Conservation (phyloP, 1,284 basidiomycete species). For the Coniophora puteana region DNA sequence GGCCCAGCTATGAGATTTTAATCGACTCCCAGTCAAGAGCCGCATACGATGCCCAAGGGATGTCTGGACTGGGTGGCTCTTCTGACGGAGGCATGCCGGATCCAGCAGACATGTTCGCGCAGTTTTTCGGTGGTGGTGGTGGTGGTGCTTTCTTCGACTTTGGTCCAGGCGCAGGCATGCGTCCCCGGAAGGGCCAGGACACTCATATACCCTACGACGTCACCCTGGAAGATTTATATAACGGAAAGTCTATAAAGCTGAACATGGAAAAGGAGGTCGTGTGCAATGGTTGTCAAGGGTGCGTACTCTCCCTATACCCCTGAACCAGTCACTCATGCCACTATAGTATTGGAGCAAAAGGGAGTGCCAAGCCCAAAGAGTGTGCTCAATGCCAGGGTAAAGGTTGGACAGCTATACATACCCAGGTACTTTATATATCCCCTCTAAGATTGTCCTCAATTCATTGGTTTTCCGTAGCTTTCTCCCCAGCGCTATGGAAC, state of each 20-base stretch:
- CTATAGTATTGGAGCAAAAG: constrained; percentile 74
- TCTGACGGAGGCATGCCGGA: constrained; percentile 60
- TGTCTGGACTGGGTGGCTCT: constrained; percentile 57
- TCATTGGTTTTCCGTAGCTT: constrained; percentile 32
- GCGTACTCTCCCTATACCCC: constrained; percentile 21
- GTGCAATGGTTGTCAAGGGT: constrained; percentile 83
- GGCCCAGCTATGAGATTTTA: constrained; percentile 78
- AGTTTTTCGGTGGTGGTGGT: constrained; percentile 66
- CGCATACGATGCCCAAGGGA: constrained; percentile 80
- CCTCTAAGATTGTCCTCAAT: background rate
- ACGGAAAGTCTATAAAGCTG: constrained; percentile 87
- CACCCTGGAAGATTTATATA: constrained; percentile 90
- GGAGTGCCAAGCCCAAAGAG: constrained; percentile 74
- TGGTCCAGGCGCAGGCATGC: constrained; percentile 39
- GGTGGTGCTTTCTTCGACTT: constrained; percentile 54
- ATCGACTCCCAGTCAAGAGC: constrained; percentile 76
- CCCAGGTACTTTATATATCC: constrained; percentile 39
- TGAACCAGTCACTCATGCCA: constrained; percentile 8
- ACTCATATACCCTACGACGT: constrained; percentile 82
- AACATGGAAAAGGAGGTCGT: constrained; percentile 85
- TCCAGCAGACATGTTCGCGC: constrained; percentile 69
- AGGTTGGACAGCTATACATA: constrained; percentile 67
- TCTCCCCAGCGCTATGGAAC: constrained; percentile 47
- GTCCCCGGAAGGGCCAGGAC: constrained; percentile 61
- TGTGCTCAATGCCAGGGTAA: constrained; percentile 86